phyloP scores from a whole-genome alignment of 2,329 filamentous ascomycete species.

The Phyllachora maydis region DNA sequence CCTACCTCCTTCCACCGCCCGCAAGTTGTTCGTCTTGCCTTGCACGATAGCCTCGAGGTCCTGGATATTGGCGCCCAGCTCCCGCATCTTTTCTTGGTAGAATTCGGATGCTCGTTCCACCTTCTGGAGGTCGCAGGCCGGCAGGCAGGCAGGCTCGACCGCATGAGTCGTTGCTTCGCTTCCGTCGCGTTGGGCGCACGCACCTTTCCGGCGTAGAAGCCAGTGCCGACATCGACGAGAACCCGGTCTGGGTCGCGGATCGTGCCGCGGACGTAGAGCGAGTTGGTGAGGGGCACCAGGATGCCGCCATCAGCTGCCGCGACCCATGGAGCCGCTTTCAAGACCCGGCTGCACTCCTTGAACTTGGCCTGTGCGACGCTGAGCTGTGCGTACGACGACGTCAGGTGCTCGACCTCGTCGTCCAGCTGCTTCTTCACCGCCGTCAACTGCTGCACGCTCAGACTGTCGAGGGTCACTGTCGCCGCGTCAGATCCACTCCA shows the following conservation, averaged over 20 bases:
- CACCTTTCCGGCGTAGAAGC: slow-evolving; percentile 92
- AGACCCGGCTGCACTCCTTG: slow-evolving; percentile 66
- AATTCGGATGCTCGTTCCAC: slow-evolving; percentile 31
- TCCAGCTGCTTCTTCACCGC: slow-evolving; percentile 92
- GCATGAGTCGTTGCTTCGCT: too few species aligned
- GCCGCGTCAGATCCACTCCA: too few species aligned
- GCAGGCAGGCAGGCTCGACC: too few species aligned
- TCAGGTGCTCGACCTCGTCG: slow-evolving; percentile 88
- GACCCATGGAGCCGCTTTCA: slow-evolving; percentile 24
- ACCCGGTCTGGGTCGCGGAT: slow-evolving; percentile 57
- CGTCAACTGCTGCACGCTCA: slow-evolving; percentile 69
- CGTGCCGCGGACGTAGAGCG: slow-evolving; percentile 76
- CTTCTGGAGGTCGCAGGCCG: too few species aligned
- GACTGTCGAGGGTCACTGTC: slow-evolving; percentile 48
- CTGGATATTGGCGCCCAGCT: slow-evolving; percentile 29
- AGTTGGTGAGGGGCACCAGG: slow-evolving; percentile 86
- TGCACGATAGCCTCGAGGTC: slow-evolving; percentile 36
- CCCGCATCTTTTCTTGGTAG: slow-evolving; percentile 33
- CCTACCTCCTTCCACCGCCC: slow-evolving; percentile 83
- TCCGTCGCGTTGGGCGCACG: too few species aligned
- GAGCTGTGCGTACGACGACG: slow-evolving; percentile 72
- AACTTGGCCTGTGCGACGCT: slow-evolving; percentile 84
- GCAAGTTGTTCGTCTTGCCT: slow-evolving; percentile 64
- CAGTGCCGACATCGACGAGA: slow-evolving; percentile 82
- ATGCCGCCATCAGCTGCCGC: slow-evolving; percentile 37